phyloP scores from a whole-genome alignment of 2,329 filamentous ascomycete genomes.

The Ramichloridium luteum region DNA sequence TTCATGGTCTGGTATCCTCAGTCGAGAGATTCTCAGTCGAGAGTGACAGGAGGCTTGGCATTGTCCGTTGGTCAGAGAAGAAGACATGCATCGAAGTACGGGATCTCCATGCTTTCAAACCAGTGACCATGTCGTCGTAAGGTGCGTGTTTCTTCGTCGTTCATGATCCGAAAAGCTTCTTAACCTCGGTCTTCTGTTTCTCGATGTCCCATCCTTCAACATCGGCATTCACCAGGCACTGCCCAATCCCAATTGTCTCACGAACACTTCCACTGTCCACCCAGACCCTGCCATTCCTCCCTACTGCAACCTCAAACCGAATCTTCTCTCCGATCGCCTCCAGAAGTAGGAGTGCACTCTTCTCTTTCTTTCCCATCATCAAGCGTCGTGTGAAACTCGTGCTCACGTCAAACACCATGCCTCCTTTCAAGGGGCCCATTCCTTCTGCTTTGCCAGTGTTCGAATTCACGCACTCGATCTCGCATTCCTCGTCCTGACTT shows the following conservation, averaged over 20 bases:
- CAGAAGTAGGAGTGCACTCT: constrained; percentile 60
- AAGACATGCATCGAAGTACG: too few relatives aligned
- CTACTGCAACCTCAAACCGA: constrained; percentile 86
- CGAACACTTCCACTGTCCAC: constrained; percentile 66
- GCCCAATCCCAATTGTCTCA: constrained; percentile 65
- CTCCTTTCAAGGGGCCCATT: constrained; percentile 67
- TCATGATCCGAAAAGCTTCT: constrained; percentile 39
- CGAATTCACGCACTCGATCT: constrained; percentile 79
- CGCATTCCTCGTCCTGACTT: constrained; percentile 73
- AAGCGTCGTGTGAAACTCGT: constrained; percentile 70
- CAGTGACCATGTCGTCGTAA: too few relatives aligned
- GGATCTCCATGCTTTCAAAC: too few relatives aligned
- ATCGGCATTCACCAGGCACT: constrained; percentile 67
- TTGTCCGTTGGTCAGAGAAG: too few relatives aligned
- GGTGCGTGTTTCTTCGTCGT: not conserved
- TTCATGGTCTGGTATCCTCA: too few relatives aligned
- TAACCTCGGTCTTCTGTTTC: constrained; percentile 58
- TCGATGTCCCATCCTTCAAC: constrained; percentile 50
- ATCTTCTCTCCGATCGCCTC: constrained; percentile 73
- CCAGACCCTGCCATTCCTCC: constrained; percentile 86
- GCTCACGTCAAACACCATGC: constrained; percentile 76
- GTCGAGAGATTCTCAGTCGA: not conserved
- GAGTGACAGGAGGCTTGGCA: not conserved
- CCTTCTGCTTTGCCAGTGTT: constrained; percentile 82
- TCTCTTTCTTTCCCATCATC: constrained; percentile 47